phyloP scores from a whole-genome alignment of 768 basidiomycete genomes.

The Trametes sanguinea region DNA sequence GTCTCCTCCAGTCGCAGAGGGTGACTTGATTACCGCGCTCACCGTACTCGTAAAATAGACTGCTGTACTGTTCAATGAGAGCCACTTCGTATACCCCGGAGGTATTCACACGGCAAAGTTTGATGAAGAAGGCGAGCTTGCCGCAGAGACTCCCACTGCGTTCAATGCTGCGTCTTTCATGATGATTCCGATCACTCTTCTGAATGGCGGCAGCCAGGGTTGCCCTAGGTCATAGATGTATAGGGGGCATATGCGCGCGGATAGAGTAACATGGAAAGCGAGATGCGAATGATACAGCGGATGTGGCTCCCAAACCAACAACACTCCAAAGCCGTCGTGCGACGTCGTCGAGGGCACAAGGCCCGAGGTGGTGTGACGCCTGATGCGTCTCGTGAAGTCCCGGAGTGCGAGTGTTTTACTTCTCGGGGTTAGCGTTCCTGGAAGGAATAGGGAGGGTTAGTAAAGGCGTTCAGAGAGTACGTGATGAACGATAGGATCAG shows the following conservation, averaged over 20 bases:
- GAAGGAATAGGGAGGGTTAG: slow-evolving; percentile 17
- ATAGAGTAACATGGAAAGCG: slow-evolving; percentile 25
- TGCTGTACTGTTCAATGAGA: too few relatives aligned
- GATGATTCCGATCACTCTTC: neutral
- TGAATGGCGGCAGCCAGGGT: neutral
- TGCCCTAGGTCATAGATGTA: slow-evolving; percentile 24
- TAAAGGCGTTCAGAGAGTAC: neutral
- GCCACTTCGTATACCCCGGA: too few relatives aligned
- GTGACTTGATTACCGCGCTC: slow-evolving; percentile 24
- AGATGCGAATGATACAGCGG: slow-evolving; percentile 27
- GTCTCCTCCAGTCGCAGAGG: slow-evolving; percentile 28
- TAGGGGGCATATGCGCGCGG: slow-evolving; percentile 24
- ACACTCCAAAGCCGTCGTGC: slow-evolving; percentile 18
- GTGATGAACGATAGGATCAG: slow-evolving; percentile 52
- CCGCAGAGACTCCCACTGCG: too few relatives aligned
- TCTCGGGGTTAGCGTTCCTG: slow-evolving; percentile 44
- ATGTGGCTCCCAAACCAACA: slow-evolving; percentile 23
- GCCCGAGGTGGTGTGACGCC: slow-evolving; percentile 20
- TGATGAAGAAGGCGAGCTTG: too few relatives aligned
- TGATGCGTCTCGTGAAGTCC: slow-evolving; percentile 23
- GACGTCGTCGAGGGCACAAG: slow-evolving; percentile 14
- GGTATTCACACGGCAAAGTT: too few relatives aligned
- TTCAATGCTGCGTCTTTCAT: too few relatives aligned
- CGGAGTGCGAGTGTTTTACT: slow-evolving; percentile 30
- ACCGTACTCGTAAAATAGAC: slow-evolving; percentile 28